Percentiles rank a stretch among this genome's conserved stretches.
Evolutionary conservation across 495 filamentous ascomycete species (phyloP).

Genomic region (Aspergillus biplanus): DNA sequence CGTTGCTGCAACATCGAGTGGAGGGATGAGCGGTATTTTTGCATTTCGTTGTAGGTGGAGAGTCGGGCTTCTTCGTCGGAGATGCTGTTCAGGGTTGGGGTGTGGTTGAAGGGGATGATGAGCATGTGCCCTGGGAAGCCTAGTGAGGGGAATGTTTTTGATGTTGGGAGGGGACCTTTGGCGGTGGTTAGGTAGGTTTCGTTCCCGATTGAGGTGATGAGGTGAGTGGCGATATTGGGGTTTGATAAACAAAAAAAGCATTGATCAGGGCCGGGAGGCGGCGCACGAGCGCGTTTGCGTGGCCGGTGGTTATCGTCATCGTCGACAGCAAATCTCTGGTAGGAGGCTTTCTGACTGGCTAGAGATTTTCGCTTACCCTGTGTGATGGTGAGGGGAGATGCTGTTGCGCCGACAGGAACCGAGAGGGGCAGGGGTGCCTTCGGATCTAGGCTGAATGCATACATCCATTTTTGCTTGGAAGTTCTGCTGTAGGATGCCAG

Average conservation of each 20-base stretch:
- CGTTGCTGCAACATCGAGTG: constrained; percentile 66
- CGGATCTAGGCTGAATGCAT: constrained; percentile 82
- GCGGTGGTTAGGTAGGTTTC: constrained; percentile 88
- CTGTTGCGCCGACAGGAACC: constrained; percentile 69
- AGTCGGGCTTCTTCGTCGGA: constrained; percentile 55
- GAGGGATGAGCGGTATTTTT: constrained; percentile 69
- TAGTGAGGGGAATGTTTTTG: constrained; percentile 66
- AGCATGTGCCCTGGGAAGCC: constrained; percentile 85
- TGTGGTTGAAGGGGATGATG: constrained; percentile 84
- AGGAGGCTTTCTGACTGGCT: constrained; percentile 53
- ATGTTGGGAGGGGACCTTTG: constrained; percentile 81
- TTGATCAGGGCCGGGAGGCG: constrained; percentile 71
- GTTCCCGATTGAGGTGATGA: constrained; percentile 83
- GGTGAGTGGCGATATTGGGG: constrained; percentile 77
- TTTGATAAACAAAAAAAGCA: constrained; percentile 97
- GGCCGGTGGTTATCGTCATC: constrained; percentile 43
- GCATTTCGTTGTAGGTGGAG: constrained; percentile 75
- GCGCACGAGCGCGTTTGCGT: constrained; percentile 58
- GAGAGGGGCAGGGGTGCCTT: constrained; percentile 56
- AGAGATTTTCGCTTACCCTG: constrained; percentile 63
- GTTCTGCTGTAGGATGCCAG: constrained; percentile 75
- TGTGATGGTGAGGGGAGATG: constrained; percentile 64
- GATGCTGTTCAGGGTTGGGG: constrained; percentile 66
- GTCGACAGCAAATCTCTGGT: constrained; percentile 60
- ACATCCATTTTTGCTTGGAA: constrained; percentile 80